Conservation (phyloP, 495 filamentous ascomycete species). For the Penicillium samsonianum region DNA sequence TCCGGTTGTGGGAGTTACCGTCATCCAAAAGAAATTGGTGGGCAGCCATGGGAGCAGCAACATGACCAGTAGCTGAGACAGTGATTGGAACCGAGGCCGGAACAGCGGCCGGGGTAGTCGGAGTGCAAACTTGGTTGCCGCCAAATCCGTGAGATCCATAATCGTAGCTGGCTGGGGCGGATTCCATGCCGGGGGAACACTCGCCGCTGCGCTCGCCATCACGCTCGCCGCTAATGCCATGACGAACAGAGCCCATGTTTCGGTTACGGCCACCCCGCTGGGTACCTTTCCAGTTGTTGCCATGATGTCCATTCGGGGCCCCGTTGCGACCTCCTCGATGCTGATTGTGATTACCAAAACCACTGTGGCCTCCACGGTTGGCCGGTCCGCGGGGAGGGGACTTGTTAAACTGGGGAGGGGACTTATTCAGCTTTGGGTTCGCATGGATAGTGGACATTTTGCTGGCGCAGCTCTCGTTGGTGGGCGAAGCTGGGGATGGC, state of each 20-base stretch:
- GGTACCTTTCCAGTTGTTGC: neutral
- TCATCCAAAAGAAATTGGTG: slow-evolving; percentile 1
- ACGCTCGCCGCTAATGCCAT: no score
- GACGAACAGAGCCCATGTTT: neutral
- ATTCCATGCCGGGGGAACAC: neutral
- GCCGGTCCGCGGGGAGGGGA: slow-evolving; percentile 5
- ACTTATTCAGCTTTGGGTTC: neutral
- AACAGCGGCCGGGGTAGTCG: neutral
- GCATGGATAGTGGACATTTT: neutral
- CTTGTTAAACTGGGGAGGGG: neutral
- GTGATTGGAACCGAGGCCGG: neutral
- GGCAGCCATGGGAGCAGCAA: neutral
- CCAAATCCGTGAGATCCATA: neutral
- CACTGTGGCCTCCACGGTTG: neutral
- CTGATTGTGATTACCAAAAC: no score
- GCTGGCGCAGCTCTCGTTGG: neutral
- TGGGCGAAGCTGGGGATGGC: neutral
- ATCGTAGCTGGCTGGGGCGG: neutral
- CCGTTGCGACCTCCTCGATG: slow-evolving; percentile 1
- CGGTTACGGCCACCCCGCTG: neutral
- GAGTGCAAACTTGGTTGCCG: neutral
- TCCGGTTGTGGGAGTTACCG: neutral
- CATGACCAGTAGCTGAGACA: neutral
- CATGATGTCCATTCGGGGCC: neutral
- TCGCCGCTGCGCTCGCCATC: no score